These are phyloP conservation scores for Euphorbia peplus DNA, from an alignment of 345 rosid genomes.

Conservation along the genomic window DNA sequence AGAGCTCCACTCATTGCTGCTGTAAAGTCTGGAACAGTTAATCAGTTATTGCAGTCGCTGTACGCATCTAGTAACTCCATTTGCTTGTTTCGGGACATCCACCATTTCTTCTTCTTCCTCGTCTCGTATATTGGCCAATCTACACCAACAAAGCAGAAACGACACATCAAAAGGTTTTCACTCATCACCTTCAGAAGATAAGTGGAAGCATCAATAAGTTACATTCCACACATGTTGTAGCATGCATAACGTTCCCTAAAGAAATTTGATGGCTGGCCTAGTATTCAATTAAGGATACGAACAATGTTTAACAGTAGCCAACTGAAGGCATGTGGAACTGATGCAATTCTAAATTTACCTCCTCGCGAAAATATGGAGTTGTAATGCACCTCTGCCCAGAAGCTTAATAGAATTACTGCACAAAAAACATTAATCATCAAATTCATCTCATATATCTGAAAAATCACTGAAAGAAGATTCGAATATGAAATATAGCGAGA, in stretches of 20 bases:
- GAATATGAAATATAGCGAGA: neutral
- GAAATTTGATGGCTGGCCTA: too few relatives aligned
- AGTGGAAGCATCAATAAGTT: too few relatives aligned
- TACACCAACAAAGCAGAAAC: conserved; percentile 20
- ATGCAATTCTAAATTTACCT: conserved; percentile 33
- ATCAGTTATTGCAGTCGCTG: conserved; percentile 13
- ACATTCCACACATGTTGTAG: neutral
- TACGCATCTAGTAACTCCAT: conserved; percentile 28
- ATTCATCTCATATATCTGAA: neutral
- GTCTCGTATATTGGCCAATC: conserved; percentile 39
- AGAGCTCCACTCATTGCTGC: neutral
- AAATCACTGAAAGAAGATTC: neutral
- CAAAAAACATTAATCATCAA: neutral
- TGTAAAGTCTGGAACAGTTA: neutral
- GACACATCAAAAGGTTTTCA: neutral
- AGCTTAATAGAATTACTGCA: conserved; percentile 56
- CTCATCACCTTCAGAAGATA: too few relatives aligned
- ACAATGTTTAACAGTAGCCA: neutral
- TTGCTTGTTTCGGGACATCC: conserved; percentile 38
- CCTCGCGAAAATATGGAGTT: conserved; percentile 27
- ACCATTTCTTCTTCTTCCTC: conserved; percentile 50
- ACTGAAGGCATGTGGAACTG: neutral
- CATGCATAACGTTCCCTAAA: too few relatives aligned
- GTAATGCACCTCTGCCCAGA: conserved; percentile 17
- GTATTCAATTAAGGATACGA: neutral